These are phyloP conservation scores for Pleurotus salmoneostramineus DNA, from an alignment of 768 basidiomycete genomes.

Conservation along the genomic window DNA sequence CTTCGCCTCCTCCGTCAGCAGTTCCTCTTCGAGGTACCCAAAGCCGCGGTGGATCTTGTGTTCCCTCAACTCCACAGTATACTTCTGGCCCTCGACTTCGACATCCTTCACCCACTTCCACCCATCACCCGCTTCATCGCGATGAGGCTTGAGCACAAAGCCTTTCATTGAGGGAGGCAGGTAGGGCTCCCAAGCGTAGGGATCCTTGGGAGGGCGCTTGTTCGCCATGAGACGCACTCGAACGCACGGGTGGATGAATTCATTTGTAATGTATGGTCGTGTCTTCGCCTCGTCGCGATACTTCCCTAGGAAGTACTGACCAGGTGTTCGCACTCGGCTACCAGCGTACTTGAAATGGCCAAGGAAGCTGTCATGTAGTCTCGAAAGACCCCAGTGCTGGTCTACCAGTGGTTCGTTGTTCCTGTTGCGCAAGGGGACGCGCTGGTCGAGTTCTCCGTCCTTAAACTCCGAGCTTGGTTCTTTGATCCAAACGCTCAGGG, in stretches of 20 bases:
- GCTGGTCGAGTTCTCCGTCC: not conserved
- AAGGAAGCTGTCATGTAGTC: not conserved
- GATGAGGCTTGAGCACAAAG: not conserved
- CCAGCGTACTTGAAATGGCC: not conserved
- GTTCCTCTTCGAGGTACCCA: not conserved
- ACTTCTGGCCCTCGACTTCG: not conserved
- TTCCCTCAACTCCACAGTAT: not conserved
- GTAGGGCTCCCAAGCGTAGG: not conserved
- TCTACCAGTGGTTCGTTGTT: not conserved
- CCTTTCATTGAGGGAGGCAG: not conserved
- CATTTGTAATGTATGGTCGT: not conserved
- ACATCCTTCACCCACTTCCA: not conserved
- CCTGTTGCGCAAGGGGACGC: not conserved
- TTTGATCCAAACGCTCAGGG: not conserved
- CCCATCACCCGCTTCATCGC: not conserved
- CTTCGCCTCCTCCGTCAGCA: not conserved
- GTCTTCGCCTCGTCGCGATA: not conserved
- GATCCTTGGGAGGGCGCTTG: not conserved
- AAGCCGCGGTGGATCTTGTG: not conserved
- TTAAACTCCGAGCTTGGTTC: not conserved
- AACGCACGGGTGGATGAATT: not conserved
- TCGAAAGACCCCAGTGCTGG: not conserved
- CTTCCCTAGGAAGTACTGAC: not conserved
- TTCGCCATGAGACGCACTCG: not conserved
- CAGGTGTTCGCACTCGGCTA: not conserved